Evolutionary conservation across 2,329 filamentous ascomycete genomes (phyloP).

Genomic region (Myriosclerotinia curreyana): DNA sequence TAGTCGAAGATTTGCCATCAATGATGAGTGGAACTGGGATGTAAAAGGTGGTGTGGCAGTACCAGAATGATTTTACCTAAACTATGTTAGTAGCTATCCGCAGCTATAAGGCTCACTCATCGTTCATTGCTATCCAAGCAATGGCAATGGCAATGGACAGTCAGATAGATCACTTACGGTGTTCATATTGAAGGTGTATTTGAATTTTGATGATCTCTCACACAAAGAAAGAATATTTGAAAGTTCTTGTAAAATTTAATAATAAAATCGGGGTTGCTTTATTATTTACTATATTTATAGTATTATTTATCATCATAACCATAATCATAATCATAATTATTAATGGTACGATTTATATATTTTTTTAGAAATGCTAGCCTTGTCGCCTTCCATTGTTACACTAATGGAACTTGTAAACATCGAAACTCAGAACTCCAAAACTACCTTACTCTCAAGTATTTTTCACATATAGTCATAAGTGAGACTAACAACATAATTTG

Average conservation of each 20-base stretch:
- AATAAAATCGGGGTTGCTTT: neutral
- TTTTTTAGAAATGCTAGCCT: slow-evolving; percentile 13
- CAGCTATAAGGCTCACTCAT: neutral
- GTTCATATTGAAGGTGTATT: slow-evolving; percentile 46
- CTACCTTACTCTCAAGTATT: too few species aligned
- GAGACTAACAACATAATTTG: slow-evolving; percentile 22
- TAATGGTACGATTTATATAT: slow-evolving; percentile 15
- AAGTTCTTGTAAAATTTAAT: neutral
- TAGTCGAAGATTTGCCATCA: slow-evolving; percentile 25
- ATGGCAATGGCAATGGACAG: too few species aligned
- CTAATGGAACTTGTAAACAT: too few species aligned
- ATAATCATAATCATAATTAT: too few species aligned
- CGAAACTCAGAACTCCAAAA: neutral
- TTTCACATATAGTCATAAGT: slow-evolving; percentile 1
- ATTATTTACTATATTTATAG: neutral
- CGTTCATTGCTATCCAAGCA: neutral
- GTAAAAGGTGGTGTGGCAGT: slow-evolving; percentile 33
- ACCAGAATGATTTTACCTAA: slow-evolving; percentile 68
- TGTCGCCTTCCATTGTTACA: slow-evolving; percentile 7
- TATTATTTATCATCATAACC: neutral
- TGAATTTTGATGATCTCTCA: neutral
- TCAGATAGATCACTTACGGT: slow-evolving; percentile 46
- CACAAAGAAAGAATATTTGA: neutral
- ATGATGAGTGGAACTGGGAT: slow-evolving; percentile 19
- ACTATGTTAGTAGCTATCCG: slow-evolving; percentile 28